phyloP scores from a whole-genome alignment of 2,329 filamentous ascomycete species.

The Beauveria varroae region DNA sequence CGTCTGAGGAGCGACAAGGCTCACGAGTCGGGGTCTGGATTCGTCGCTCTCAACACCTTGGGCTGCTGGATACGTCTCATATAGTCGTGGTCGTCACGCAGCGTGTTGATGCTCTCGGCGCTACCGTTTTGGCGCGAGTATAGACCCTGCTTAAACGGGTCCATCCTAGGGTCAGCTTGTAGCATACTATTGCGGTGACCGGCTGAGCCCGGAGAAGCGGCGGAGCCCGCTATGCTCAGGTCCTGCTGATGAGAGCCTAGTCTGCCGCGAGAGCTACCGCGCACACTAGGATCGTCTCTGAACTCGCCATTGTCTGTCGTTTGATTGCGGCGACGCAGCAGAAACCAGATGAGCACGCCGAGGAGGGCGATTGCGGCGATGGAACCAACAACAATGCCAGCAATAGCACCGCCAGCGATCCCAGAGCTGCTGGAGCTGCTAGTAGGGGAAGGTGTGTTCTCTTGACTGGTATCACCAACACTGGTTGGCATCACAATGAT shows the following conservation, averaged over 20 bases:
- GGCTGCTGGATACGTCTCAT: slow-evolving; percentile 50
- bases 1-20: neutral
- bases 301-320: slow-evolving; percentile 32
- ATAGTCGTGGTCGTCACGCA: slow-evolving; percentile 60
- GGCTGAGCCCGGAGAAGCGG: slow-evolving; percentile 27
- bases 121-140: slow-evolving; percentile 49
- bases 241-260: slow-evolving; percentile 36
- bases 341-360: slow-evolving; percentile 25
- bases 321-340: slow-evolving; percentile 38
- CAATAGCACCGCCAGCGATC: slow-evolving; percentile 40
- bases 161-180: slow-evolving; percentile 55
- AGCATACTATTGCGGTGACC: slow-evolving; percentile 46
- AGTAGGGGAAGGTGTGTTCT: slow-evolving; percentile 11
- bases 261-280: slow-evolving; percentile 45
- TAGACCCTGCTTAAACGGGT: slow-evolving; percentile 50
- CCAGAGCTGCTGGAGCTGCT: slow-evolving; percentile 16
- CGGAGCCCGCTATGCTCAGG: slow-evolving; percentile 28
- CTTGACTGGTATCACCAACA: slow-evolving; percentile 17
- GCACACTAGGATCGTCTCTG: slow-evolving; percentile 37
- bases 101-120: slow-evolving; percentile 54
- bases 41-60: slow-evolving; percentile 53
- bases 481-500: slow-evolving; percentile 44
- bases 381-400: slow-evolving; percentile 46
- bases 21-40: slow-evolving; percentile 44
- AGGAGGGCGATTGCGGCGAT: slow-evolving; percentile 31